phyloP scores from a whole-genome alignment of 305 asterid species.

The Solanum aculeatissimum region DNA sequence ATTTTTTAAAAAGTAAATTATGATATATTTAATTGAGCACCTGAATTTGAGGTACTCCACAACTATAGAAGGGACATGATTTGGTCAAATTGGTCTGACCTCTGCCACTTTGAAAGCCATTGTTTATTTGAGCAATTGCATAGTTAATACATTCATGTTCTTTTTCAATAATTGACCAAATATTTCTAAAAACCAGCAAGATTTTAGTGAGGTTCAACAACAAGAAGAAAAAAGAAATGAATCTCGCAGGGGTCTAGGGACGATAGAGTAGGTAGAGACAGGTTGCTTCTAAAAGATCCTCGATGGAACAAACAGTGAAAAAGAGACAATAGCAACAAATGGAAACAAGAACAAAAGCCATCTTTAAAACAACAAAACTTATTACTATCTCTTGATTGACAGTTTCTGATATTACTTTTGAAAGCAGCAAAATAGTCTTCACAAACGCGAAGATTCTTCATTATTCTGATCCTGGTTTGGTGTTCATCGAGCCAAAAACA shows the following conservation, averaged over 20 bases:
- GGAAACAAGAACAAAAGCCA: slow-evolving; percentile 9
- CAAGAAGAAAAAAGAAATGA: not conserved
- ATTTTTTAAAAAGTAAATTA: not conserved
- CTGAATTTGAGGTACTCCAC: not conserved
- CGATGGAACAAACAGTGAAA: not conserved
- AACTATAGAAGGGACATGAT: not conserved
- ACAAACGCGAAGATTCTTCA: slow-evolving; percentile 33
- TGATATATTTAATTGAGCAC: not conserved
- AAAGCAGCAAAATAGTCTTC: slow-evolving; percentile 15
- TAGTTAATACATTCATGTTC: not conserved
- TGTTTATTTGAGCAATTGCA: not conserved
- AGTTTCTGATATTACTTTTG: slow-evolving; percentile 10
- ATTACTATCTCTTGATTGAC: slow-evolving; percentile 7
- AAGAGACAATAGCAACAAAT: not conserved
- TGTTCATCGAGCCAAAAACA: slow-evolving; percentile 35
- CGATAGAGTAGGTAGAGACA: not conserved
- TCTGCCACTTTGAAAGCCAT: not conserved
- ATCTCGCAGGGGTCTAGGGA: not conserved
- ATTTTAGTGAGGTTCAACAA: not conserved
- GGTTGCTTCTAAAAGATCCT: fast-evolving
- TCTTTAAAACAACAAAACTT: slow-evolving; percentile 16
- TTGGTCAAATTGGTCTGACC: not conserved
- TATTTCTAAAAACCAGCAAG: not conserved
- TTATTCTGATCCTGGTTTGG: slow-evolving; percentile 30
- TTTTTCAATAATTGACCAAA: not conserved